Percentiles rank a stretch among this genome's conserved stretches.
These are phyloP conservation scores for Prorocentrum cordatum DNA, from an alignment of 169 alveolate genomes.

Conservation along the genomic window DNA sequence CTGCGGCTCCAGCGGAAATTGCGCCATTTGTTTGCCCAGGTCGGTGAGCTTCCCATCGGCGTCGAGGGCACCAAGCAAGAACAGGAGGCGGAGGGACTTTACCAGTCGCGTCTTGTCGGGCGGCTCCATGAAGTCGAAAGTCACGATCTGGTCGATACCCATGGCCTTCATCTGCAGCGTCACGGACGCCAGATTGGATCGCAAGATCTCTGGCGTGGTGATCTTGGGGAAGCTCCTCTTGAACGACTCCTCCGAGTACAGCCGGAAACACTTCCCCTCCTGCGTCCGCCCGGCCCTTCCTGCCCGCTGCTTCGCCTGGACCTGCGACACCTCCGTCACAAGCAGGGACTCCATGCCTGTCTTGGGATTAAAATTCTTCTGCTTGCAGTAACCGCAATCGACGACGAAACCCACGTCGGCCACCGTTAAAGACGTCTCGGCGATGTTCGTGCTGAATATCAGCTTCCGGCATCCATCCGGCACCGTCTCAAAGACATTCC, in stretches of 20 bases:
- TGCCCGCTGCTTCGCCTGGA: slow-evolving; percentile 92
- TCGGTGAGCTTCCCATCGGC: slow-evolving; percentile 80
- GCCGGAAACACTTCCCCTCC: slow-evolving; percentile 92
- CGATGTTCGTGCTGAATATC: slow-evolving; percentile 98
- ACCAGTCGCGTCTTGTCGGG: slow-evolving; percentile 83
- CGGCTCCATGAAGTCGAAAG: slow-evolving; percentile 99
- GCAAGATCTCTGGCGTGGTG: slow-evolving; percentile 96
- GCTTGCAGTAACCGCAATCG: slow-evolving; percentile 91
- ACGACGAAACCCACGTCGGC: slow-evolving; percentile 97
- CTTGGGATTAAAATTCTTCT: slow-evolving; percentile 97
- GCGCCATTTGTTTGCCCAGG: slow-evolving; percentile 92
- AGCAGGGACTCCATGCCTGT: slow-evolving; percentile 98
- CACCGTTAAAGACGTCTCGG: slow-evolving; percentile 97
- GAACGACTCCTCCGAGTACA: slow-evolving; percentile 92
- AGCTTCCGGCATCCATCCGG: slow-evolving; percentile 80
- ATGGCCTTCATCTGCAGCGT: slow-evolving; percentile 92
- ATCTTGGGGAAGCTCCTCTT: slow-evolving; percentile 86
- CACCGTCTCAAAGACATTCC: slow-evolving; percentile 86
- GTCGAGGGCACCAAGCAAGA: slow-evolving; percentile 83
- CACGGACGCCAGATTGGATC: slow-evolving; percentile 96
- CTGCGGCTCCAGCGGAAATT: slow-evolving; percentile 99
- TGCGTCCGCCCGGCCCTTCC: slow-evolving; percentile 99
- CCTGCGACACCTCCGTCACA: slow-evolving; percentile 95
- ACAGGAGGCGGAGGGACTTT: slow-evolving; percentile 73
- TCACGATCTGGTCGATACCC: slow-evolving; percentile 86